These are phyloP conservation scores for Fusarium odoratissimum DNA, from an alignment of 2,329 filamentous ascomycete genomes.

Conservation along the genomic window DNA sequence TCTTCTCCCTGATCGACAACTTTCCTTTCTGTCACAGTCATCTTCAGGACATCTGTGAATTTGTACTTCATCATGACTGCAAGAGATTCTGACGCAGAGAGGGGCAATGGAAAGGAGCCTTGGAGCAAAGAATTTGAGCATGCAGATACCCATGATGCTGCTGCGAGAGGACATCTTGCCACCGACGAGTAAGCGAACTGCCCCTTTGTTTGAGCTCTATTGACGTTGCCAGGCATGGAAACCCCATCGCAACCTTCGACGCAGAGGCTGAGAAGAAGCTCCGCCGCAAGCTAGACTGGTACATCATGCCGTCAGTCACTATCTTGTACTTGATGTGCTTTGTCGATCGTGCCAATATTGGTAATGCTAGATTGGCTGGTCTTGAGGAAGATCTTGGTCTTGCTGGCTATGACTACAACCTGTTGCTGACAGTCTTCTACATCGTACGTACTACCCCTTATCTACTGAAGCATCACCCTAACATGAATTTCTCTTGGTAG, in stretches of 20 bases:
- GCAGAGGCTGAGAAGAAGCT: constrained; percentile 5
- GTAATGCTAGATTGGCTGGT: constrained; percentile 65
- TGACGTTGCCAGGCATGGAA: not conserved
- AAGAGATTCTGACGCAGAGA: constrained; percentile 12
- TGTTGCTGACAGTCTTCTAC: constrained; percentile 15
- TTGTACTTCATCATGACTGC: not conserved
- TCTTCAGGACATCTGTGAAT: no score
- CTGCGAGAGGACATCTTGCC: constrained; percentile 11
- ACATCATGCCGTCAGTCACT: constrained; percentile 23
- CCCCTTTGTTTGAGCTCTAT: fast-evolving
- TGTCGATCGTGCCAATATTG: constrained; percentile 79
- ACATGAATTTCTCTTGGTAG: not conserved
- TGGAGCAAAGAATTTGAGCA: not conserved
- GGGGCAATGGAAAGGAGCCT: not conserved
- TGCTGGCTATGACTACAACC: constrained; percentile 58
- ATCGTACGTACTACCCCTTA: not conserved
- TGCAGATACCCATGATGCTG: constrained; percentile 9
- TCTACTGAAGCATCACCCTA: not conserved
- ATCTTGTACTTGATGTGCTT: constrained; percentile 65
- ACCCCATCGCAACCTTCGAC: constrained; percentile 15
- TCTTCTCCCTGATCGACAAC: not conserved
- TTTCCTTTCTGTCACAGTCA: not conserved
- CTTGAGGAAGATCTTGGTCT: constrained; percentile 66
- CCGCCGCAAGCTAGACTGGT: constrained; percentile 18
- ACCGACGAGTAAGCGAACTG: constrained; percentile 8